Evolutionary conservation across 1,284 basidiomycete species (phyloP), one percentile per base, ranked within the genome.

Genomic region (Ganoderma meredithae): DNA sequence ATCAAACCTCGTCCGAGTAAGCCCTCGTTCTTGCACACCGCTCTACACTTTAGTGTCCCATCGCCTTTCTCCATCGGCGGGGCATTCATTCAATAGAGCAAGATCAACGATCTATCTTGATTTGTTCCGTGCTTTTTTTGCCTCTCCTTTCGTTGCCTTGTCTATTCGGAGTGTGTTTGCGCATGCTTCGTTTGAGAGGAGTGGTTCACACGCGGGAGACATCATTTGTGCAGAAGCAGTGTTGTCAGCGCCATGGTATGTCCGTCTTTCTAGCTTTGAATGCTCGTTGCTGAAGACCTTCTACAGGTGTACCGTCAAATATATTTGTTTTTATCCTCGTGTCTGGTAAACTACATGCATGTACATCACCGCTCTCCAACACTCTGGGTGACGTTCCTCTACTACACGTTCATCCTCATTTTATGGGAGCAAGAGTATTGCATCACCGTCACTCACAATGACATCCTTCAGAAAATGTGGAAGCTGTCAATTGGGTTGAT

Each of bases 41-140:
- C 68, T 72, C 85, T 82, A 81, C 92, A 94, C 92, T 95, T 94
- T 94, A 86, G 89, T 87, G 88, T 87, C 88, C 79, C 86, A 84
- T 86, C 86, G 84, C 77, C 77, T 72, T 75, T 71, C 73, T 76
- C 76, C 73, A 92, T 69, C 88, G 89, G 86, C 80, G 87, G 81
- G 88, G 84, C 85, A 90, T 85, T 85, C 93, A 95, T 94, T 95
- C 88, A 89, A 87, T 78, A 78, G 92, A 95, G 93, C 92, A 80
- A 95, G 78, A 94, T 83, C 58, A 64, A 76, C 62, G 19, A 25
- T 40, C n/a, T 33, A 25, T 40, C n/a, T 60, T 41, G 13, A 25
- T 41, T 39, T 43, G 58, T 40, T 22, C 67, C 55, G 68, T 64
- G 59, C 47, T 31, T 83, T 77, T 82, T 83, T 85, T 84, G 83